Evolutionary conservation across 192 early-diverging fungal genomes (phyloP).

Genomic region (Backusella circina): DNA sequence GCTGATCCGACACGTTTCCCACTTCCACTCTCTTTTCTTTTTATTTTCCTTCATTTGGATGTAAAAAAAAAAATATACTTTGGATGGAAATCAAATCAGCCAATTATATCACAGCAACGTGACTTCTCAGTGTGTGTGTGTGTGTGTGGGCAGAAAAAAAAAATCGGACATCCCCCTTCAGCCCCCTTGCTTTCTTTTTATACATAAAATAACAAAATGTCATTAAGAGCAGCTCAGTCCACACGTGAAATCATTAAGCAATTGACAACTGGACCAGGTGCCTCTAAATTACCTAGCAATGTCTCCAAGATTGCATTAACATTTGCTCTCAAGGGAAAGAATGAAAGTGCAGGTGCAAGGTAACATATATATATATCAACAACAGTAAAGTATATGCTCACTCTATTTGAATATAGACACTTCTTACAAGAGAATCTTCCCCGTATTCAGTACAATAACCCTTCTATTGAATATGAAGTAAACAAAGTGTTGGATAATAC

Average conservation of each 20-base stretch:
- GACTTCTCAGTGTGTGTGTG: not conserved
- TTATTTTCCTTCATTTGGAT: not conserved
- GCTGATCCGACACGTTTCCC: not conserved
- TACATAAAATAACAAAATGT: slow-evolving; percentile 13
- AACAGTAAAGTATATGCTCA: not conserved
- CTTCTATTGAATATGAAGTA: slow-evolving; percentile 42
- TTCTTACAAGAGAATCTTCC: slow-evolving; percentile 52
- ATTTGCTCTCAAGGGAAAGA: slow-evolving; percentile 38
- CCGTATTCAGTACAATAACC: slow-evolving; percentile 55
- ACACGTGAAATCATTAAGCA: slow-evolving; percentile 25
- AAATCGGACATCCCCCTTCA: not conserved
- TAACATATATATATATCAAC: no score
- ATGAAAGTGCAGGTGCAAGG: slow-evolving; percentile 50
- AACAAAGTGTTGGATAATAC: slow-evolving; percentile 35
- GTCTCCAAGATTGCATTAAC: slow-evolving; percentile 50
- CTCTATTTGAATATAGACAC: slow-evolving; percentile 35
- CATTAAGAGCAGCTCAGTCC: slow-evolving; percentile 19
- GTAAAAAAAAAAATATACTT: not conserved
- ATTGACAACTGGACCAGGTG: slow-evolving; percentile 43
- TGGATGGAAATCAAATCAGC: not conserved
- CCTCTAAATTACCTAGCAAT: slow-evolving; percentile 36
- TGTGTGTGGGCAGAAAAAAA: not conserved
- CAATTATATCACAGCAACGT: not conserved
- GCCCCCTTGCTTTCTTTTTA: not conserved
- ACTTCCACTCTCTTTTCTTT: not conserved